Conservation (phyloP, 129 eudicot genomes). For the Cynara cardunculus region DNA sequence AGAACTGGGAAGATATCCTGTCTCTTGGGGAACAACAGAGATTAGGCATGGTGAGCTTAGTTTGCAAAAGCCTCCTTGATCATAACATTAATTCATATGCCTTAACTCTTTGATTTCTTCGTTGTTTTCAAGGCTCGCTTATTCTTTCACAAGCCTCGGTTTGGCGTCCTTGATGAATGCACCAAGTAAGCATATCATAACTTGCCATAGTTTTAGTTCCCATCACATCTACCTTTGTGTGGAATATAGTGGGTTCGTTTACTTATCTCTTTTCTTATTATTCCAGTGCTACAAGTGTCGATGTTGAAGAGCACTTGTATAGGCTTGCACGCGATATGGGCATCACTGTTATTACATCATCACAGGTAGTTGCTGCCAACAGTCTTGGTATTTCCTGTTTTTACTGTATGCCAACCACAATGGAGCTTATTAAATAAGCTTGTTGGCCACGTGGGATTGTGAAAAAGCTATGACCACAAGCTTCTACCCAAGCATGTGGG, state of each 20-base stretch:
- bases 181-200: slow-evolving; percentile 70
- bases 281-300: slow-evolving; percentile 91
- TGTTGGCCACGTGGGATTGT: neutral
- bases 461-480: neutral
- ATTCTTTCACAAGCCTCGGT: slow-evolving; percentile 94
- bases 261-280: too few species aligned
- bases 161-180: slow-evolving; percentile 95
- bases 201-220: neutral
- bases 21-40: slow-evolving; percentile 99
- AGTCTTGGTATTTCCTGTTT: neutral
- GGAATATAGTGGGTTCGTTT: neutral
- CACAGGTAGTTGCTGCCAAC: slow-evolving; percentile 54
- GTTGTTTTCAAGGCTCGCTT: slow-evolving; percentile 76
- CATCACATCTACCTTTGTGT: neutral
- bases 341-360: slow-evolving; percentile 86
- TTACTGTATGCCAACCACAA: neutral
- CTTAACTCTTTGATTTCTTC: neutral
- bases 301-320: slow-evolving; percentile 96
- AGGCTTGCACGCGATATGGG: slow-evolving; percentile 69
- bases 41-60: slow-evolving; percentile 82
- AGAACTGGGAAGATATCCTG: slow-evolving; percentile 91
- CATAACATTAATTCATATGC: neutral
- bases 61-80: neutral
- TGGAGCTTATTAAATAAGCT: neutral
- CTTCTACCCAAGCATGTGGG: neutral